phyloP scores from a whole-genome alignment of 345 rosid genomes.

The Populus nigra region DNA sequence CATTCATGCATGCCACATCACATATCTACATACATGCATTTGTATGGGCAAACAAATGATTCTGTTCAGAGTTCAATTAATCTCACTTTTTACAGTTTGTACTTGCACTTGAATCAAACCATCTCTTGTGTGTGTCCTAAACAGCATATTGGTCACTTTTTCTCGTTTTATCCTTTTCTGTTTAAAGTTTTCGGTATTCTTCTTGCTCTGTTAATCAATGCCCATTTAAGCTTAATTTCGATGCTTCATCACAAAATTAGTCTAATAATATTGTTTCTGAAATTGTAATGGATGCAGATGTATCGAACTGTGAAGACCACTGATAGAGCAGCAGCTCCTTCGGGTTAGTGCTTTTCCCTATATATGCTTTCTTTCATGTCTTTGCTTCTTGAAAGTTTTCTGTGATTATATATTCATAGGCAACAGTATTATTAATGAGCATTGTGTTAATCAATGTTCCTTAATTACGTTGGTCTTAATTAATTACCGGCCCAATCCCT shows the following conservation, averaged over 20 bases:
- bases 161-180: slow-evolving; percentile 7
- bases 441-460: not conserved
- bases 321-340: slow-evolving; percentile 61
- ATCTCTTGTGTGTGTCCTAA: slow-evolving; percentile 19
- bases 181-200: not conserved
- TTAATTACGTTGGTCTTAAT: not conserved
- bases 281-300: slow-evolving; percentile 42
- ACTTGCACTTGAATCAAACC: slow-evolving; percentile 31
- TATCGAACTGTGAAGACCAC: slow-evolving; percentile 74
- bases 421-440: not conserved
- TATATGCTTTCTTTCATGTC: not conserved
- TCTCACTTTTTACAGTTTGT: slow-evolving; percentile 33
- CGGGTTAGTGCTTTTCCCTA: slow-evolving; percentile 37
- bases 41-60: slow-evolving; percentile 15
- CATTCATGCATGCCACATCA: not conserved
- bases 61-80: slow-evolving; percentile 17
- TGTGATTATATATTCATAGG: not conserved
- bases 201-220: not conserved
- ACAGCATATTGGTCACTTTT: slow-evolving; percentile 26
- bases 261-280: not conserved
- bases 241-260: not conserved
- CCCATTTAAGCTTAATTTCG: not conserved
- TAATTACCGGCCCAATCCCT: not conserved
- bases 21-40: not conserved
- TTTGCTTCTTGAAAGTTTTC: not conserved